Evolutionary conservation across 352 stramenopile genomes (phyloP).

Genomic region (Phytophthora boehmeriae): DNA sequence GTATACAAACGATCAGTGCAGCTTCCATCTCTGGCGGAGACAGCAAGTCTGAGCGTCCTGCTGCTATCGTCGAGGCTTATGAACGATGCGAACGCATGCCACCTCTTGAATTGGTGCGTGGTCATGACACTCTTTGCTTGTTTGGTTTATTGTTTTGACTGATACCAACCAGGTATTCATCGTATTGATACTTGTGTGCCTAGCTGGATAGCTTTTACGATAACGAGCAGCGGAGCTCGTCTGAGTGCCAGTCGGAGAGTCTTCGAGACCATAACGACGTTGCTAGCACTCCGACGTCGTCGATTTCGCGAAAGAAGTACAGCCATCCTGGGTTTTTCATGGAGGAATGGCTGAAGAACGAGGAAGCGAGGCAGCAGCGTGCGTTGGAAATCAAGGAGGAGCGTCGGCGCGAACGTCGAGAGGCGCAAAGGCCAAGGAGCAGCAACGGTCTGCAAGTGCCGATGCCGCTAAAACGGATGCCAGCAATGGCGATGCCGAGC

Average conservation of each 20-base stretch:
- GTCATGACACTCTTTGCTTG: too few relatives aligned
- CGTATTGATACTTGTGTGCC: background rate
- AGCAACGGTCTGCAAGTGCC: slow-evolving; percentile 21
- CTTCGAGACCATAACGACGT: background rate
- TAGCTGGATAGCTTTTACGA: slow-evolving; percentile 50
- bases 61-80: slow-evolving; percentile 32
- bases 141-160: too few relatives aligned
- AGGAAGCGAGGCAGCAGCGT: slow-evolving; percentile 38
- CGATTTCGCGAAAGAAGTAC: slow-evolving; percentile 55
- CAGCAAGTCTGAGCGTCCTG: slow-evolving; percentile 12
- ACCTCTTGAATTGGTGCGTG: slow-evolving; percentile 48
- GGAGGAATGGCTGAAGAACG: slow-evolving; percentile 62
- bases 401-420: slow-evolving; percentile 29
- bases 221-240: background rate
- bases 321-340: slow-evolving; percentile 64
- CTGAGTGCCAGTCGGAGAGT: slow-evolving; percentile 1
- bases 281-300: slow-evolving; percentile 7
- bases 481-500: slow-evolving; percentile 30
- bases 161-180: background rate
- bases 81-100: slow-evolving; percentile 46
- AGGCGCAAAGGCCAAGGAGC: slow-evolving; percentile 13
- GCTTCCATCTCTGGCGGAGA: slow-evolving; percentile 18
- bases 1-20: slow-evolving; percentile 31
- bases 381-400: slow-evolving; percentile 41
- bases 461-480: slow-evolving; percentile 24